Evolutionary conservation across 2,329 filamentous ascomycete species (phyloP).

Genomic region (Ophiostoma novo-ulmi): DNA sequence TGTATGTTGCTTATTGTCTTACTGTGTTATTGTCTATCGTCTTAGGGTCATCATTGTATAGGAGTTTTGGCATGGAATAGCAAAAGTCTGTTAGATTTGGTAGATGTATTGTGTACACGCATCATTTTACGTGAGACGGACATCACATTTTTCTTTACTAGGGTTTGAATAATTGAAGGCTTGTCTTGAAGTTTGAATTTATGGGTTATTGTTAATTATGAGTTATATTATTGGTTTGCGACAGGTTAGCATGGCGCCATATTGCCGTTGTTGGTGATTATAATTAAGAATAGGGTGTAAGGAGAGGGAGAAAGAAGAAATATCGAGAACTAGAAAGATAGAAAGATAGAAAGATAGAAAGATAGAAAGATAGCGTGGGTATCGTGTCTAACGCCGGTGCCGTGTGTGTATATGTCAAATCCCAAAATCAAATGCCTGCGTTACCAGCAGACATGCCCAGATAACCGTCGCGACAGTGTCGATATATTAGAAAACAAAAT

Average conservation of each 20-base stretch:
- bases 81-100: conserved; percentile 5
- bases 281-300: background rate
- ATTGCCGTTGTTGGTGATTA: background rate
- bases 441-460: conserved; percentile 13
- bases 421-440: conserved; percentile 13
- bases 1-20: background rate
- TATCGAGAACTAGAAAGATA: background rate
- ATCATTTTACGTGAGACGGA: background rate
- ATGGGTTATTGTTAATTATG: background rate
- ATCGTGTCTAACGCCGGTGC: conserved; percentile 23
- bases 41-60: background rate
- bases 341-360: conserved; percentile 12
- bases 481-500: background rate
- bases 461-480: background rate
- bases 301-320: no score
- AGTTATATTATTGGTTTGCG: background rate
- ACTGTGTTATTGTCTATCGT: background rate
- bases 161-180: background rate
- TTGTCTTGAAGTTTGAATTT: background rate
- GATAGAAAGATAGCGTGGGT: conserved; percentile 20
- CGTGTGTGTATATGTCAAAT: conserved; percentile 4
- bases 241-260: background rate
- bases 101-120: background rate
- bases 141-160: background rate
- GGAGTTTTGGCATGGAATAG: conserved; percentile 13